Conservation (phyloP, 345 rosid genomes). For the Heritiera littoralis region DNA sequence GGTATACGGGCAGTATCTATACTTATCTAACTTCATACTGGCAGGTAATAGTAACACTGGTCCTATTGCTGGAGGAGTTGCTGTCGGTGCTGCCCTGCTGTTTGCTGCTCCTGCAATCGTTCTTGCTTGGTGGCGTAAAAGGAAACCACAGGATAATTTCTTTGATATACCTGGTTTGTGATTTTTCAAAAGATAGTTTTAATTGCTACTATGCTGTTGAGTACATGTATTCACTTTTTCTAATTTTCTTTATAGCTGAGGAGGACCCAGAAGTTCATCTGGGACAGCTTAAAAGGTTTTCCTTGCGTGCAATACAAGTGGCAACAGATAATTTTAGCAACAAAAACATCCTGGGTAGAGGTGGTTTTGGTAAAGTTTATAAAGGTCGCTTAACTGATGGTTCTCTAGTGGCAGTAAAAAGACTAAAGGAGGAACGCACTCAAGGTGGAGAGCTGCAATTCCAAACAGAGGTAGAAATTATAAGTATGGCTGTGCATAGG, state of each 20-base stretch:
- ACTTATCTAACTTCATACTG: slow-evolving; percentile 21
- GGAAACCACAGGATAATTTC: slow-evolving; percentile 85
- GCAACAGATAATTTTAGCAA: slow-evolving; percentile 82
- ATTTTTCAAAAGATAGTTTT: slow-evolving; percentile 10
- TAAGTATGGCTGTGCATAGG: slow-evolving; percentile 94
- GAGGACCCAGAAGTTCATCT: slow-evolving; percentile 95
- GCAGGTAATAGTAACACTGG: slow-evolving; percentile 69
- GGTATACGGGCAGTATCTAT: background rate
- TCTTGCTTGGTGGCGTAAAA: slow-evolving; percentile 72
- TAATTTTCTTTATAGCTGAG: slow-evolving; percentile 62
- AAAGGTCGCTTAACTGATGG: slow-evolving; percentile 88
- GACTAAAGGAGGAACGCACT: slow-evolving; percentile 88
- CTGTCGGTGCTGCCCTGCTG: slow-evolving; percentile 94
- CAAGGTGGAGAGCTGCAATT: slow-evolving; percentile 89
- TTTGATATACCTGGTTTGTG: slow-evolving; percentile 91
- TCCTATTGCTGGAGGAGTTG: slow-evolving; percentile 97
- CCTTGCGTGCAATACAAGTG: slow-evolving; percentile 79
- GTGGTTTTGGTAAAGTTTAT: slow-evolving; percentile 93
- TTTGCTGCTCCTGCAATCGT: slow-evolving; percentile 93
- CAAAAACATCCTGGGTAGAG: slow-evolving; percentile 74
- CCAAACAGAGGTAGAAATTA: slow-evolving; percentile 94
- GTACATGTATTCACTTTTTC: slow-evolving; percentile 15
- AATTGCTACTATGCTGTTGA: slow-evolving; percentile 8
- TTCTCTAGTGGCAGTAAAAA: slow-evolving; percentile 80
- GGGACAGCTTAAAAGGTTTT: slow-evolving; percentile 88